These are phyloP conservation scores for Microdochium nivale DNA, from an alignment of 2,329 filamentous ascomycete species.

Conservation along the genomic window DNA sequence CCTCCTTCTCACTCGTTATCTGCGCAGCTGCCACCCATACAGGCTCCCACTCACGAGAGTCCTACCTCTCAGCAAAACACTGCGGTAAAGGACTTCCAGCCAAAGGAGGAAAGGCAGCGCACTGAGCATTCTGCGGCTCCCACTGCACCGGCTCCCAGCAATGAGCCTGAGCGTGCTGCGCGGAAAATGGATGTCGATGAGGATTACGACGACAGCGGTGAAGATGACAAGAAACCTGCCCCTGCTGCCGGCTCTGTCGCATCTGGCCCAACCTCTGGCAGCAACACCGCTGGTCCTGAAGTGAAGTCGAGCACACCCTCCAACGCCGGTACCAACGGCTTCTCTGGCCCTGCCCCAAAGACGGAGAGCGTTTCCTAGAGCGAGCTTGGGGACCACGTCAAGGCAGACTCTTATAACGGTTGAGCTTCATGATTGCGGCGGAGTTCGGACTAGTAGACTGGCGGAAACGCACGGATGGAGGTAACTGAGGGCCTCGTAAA, in stretches of 20 bases:
- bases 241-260: slow-evolving; percentile 25
- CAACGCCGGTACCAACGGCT: slow-evolving; percentile 37
- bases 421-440: background rate
- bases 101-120: slow-evolving; percentile 48
- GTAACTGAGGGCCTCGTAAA: background rate
- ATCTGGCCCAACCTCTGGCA: slow-evolving; percentile 20
- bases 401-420: background rate
- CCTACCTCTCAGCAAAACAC: slow-evolving; percentile 29
- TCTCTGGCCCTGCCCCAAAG: slow-evolving; percentile 36
- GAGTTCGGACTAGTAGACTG: background rate
- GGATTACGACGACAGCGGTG: slow-evolving; percentile 90
- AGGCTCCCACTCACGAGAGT: slow-evolving; percentile 34
- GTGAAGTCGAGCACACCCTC: slow-evolving; percentile 35
- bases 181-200: slow-evolving; percentile 97
- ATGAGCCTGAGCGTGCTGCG: slow-evolving; percentile 74
- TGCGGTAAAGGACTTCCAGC: slow-evolving; percentile 40
- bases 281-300: slow-evolving; percentile 44
- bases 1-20: slow-evolving; percentile 52
- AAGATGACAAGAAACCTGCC: slow-evolving; percentile 64
- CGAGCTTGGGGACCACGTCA: background rate
- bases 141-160: slow-evolving; percentile 37
- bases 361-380: slow-evolving; percentile 24
- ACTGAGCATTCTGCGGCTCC: slow-evolving; percentile 36
- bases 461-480: background rate
- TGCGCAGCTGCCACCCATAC: slow-evolving; percentile 54